phyloP scores from a whole-genome alignment of 2,329 filamentous ascomycete genomes.

The Calonectria ilicicola region DNA sequence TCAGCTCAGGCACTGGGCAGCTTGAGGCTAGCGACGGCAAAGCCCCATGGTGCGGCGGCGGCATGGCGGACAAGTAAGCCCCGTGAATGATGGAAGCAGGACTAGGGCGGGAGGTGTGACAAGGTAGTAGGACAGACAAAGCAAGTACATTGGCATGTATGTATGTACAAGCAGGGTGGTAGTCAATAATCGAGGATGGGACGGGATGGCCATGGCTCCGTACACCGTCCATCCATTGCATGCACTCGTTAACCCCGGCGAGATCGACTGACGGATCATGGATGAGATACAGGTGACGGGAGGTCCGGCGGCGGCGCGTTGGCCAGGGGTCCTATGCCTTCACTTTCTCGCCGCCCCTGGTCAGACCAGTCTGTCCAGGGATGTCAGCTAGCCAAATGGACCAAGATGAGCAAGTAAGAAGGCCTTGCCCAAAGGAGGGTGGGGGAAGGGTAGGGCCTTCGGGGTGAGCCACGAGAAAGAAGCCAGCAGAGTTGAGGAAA shows the following conservation, averaged over 20 bases:
- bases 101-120: slow-evolving; percentile 10
- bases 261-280: slow-evolving; percentile 43
- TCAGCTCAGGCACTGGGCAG: slow-evolving; percentile 17
- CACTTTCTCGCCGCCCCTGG: slow-evolving; percentile 27
- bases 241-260: slow-evolving; percentile 23
- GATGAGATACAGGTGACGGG: slow-evolving; percentile 41
- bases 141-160: neutral
- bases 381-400: slow-evolving; percentile 26
- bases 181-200: slow-evolving; percentile 9
- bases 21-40: slow-evolving; percentile 31
- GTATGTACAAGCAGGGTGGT: neutral
- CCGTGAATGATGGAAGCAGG: slow-evolving; percentile 13
- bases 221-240: slow-evolving; percentile 6
- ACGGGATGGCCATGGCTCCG: slow-evolving; percentile 17
- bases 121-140: slow-evolving; percentile 2
- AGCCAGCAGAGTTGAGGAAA: neutral
- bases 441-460: slow-evolving; percentile 32
- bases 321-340: slow-evolving; percentile 32
- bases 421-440: slow-evolving; percentile 21
- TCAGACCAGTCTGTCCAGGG: slow-evolving; percentile 30
- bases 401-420: slow-evolving; percentile 27
- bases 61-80: slow-evolving; percentile 22
- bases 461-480: slow-evolving; percentile 1
- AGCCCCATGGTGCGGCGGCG: slow-evolving; percentile 23
- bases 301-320: slow-evolving; percentile 36